Percentiles rank a stretch among this genome's conserved stretches.
Conservation (phyloP, 208 protist genomes). For the Trypanosoma rangeli region DNA sequence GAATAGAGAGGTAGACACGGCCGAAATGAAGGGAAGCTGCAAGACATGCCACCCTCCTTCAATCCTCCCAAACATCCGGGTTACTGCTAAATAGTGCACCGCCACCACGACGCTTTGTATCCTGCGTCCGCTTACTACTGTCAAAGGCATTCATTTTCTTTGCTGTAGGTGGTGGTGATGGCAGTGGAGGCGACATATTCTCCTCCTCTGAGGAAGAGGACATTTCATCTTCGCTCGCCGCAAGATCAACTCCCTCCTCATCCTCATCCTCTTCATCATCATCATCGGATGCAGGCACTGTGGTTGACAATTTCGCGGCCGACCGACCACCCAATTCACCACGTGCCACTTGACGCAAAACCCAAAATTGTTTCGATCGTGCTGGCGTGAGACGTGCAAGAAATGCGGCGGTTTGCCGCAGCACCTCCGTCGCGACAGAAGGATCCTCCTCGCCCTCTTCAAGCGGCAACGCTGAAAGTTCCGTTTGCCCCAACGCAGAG, state of each 20-base stretch:
- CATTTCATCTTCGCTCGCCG: not conserved
- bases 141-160: not conserved
- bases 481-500: too few relatives aligned
- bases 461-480: slow-evolving; percentile 10
- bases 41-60: not conserved
- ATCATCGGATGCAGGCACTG: not conserved
- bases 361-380: slow-evolving; percentile 59
- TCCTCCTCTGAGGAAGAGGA: not conserved
- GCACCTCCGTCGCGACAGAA: slow-evolving; percentile 48
- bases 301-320: slow-evolving; percentile 2
- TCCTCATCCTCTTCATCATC: slow-evolving; percentile 20
- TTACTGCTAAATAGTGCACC: slow-evolving; percentile 41
- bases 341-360: slow-evolving; percentile 54
- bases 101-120: slow-evolving; percentile 11
- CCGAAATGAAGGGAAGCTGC: not conserved
- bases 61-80: slow-evolving; percentile 23
- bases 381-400: slow-evolving; percentile 39
- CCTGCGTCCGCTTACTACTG: not conserved
- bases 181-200: too few relatives aligned
- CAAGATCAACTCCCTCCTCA: slow-evolving; percentile 22
- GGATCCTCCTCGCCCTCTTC: slow-evolving; percentile 57
- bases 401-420: slow-evolving; percentile 49
- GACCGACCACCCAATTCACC: slow-evolving; percentile 25
- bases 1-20: not conserved
- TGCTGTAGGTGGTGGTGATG: too few relatives aligned